These are phyloP conservation scores for Penicillium flavigenum DNA, from an alignment of 495 filamentous ascomycete genomes.

Conservation along the genomic window DNA sequence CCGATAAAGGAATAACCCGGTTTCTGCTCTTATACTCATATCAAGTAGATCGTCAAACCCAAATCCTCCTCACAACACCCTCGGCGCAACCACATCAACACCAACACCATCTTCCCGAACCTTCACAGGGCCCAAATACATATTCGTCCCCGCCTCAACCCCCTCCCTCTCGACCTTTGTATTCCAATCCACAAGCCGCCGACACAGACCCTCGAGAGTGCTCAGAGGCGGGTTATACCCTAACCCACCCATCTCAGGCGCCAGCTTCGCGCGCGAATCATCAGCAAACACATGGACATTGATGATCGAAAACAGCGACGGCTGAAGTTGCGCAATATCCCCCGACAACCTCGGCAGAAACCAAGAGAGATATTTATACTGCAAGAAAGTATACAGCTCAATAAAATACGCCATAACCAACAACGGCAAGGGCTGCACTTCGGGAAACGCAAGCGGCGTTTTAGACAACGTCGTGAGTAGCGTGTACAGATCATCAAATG, in stretches of 20 bases:
- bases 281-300: slow-evolving; percentile 49
- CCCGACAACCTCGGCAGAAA: slow-evolving; percentile 39
- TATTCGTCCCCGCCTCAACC: slow-evolving; percentile 9
- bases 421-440: slow-evolving; percentile 29
- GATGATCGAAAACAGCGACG: slow-evolving; percentile 53
- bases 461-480: slow-evolving; percentile 32
- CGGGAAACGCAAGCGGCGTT: slow-evolving; percentile 35
- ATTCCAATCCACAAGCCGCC: slow-evolving; percentile 56
- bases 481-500: slow-evolving; percentile 39
- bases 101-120: slow-evolving; percentile 24
- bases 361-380: slow-evolving; percentile 41
- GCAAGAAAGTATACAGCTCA: slow-evolving; percentile 51
- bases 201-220: slow-evolving; percentile 54
- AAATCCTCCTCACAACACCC: slow-evolving; percentile 11
- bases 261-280: slow-evolving; percentile 42
- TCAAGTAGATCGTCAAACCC: not conserved
- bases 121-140: slow-evolving; percentile 11
- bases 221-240: slow-evolving; percentile 52
- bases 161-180: slow-evolving; percentile 19
- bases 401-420: slow-evolving; percentile 48
- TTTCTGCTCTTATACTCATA: not conserved
- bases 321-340: slow-evolving; percentile 52
- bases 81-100: slow-evolving; percentile 25
- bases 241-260: slow-evolving; percentile 48
- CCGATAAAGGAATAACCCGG: not conserved